Base-by-base conservation (phyloP, 140 eudicot genomes). In the Flaveria floridana region DNA sequence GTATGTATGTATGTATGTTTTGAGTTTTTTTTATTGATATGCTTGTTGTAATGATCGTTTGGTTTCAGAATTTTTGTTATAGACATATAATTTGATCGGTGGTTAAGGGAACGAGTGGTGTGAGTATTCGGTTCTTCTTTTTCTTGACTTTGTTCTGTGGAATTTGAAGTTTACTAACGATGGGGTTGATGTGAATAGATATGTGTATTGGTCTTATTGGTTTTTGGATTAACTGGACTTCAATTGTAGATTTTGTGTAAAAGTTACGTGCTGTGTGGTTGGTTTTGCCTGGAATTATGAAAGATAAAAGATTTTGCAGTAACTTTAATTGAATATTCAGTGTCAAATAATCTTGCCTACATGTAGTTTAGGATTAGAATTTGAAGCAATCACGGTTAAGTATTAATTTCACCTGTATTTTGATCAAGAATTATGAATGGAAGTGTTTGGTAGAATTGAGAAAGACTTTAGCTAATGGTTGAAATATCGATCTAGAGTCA, bases 31-130 rank as follows among this genome's bases (percentile, higher is more conserved):
- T 71, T 0, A 34, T 34, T 34, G 41, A 34, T 34, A 5, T 62
- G 26, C n/a, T 50, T 37, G 12, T 21, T 34, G 6, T 64, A 42
- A 61, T 62, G 58, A 78, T 78, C 37, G 67, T 39, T 63, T 63
- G 21, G 61, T 71, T 30, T 61, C 65, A 6, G 41, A 34, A 61
- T 42, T 47, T 58, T 78, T 11, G 55, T 8, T 34, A 53, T 72
- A 34, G 53, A 55, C 14, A 37, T 21, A 4, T 15, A 13, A 12
- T 76, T 76, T 76, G 44, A 65, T 75, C 73, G 50, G 7, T 56
- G 14, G 52, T n/a, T 42, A 30, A 59, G 70, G 51, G 62, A 57
- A 57, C 64, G 14, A 19, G 34, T 57, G 2, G 34, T 57, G 34
- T 20, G 64, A 57, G 15, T 57, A 3, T 1, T 21, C 64, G 67